These are phyloP conservation scores for Solanum rostratum DNA, from an alignment of 257 asterid species.

Conservation along the genomic window DNA sequence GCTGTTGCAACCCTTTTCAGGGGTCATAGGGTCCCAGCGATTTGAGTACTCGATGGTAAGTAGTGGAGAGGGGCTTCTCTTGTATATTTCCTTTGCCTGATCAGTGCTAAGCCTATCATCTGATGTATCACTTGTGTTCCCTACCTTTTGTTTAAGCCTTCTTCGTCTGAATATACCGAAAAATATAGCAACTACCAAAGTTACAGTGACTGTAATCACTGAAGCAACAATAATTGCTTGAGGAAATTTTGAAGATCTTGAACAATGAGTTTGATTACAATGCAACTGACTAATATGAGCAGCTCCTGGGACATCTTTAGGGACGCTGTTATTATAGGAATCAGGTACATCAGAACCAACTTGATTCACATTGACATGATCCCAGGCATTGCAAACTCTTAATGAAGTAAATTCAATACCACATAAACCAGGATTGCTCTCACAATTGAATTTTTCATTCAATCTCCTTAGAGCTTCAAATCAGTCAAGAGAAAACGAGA, in stretches of 20 bases:
- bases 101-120: slow-evolving; percentile 41
- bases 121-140: slow-evolving; percentile 38
- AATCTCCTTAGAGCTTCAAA: slow-evolving; percentile 57
- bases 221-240: slow-evolving; percentile 43
- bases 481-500: too few species aligned
- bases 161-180: slow-evolving; percentile 25
- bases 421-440: slow-evolving; percentile 68
- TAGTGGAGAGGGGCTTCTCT: slow-evolving; percentile 53
- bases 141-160: slow-evolving; percentile 54
- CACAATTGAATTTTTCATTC: slow-evolving; percentile 38
- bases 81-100: slow-evolving; percentile 24
- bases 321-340: slow-evolving; percentile 3
- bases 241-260: slow-evolving; percentile 44
- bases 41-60: slow-evolving; percentile 35
- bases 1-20: slow-evolving; percentile 25
- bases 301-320: slow-evolving; percentile 26
- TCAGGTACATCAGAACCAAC: slow-evolving; percentile 11
- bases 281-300: slow-evolving; percentile 29
- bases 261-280: slow-evolving; percentile 46
- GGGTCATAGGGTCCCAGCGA: slow-evolving; percentile 34
- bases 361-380: slow-evolving; percentile 24
- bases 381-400: slow-evolving; percentile 65
- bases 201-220: slow-evolving; percentile 16
- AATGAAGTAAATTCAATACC: slow-evolving; percentile 60
- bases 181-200: slow-evolving; percentile 20